These are phyloP conservation scores for Colletotrichum phormii DNA, from an alignment of 2,329 filamentous ascomycete species.

Conservation along the genomic window DNA sequence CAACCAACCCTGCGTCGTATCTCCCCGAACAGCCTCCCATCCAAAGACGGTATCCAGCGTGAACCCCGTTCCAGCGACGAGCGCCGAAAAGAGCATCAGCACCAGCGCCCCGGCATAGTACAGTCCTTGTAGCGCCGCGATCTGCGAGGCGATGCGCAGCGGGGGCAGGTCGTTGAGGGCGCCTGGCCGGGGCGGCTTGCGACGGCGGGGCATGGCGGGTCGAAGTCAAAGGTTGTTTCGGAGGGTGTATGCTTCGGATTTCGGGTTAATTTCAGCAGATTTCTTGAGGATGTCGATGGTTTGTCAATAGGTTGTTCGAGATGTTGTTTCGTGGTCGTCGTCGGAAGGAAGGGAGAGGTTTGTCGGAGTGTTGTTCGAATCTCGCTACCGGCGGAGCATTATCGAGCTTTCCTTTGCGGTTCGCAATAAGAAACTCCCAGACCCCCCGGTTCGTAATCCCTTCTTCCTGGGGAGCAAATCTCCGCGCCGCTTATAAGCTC, in stretches of 20 bases:
- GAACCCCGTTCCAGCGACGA: slow-evolving; percentile 68
- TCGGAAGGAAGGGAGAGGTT: background rate
- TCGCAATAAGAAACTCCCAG: slow-evolving; percentile 6
- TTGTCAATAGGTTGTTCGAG: background rate
- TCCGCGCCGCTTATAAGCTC: background rate
- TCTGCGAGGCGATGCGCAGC: slow-evolving; percentile 69
- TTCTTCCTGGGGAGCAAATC: background rate
- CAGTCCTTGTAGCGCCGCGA: slow-evolving; percentile 65
- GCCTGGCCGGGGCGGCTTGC: slow-evolving; percentile 69
- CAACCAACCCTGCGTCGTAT: slow-evolving; percentile 72
- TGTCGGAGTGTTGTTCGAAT: slow-evolving; percentile 16
- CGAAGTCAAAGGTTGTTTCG: background rate
- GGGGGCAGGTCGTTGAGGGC: slow-evolving; percentile 72
- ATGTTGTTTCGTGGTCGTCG: background rate
- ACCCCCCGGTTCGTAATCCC: background rate
- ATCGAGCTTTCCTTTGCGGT: slow-evolving; percentile 15
- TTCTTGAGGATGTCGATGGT: background rate
- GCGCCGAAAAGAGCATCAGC: slow-evolving; percentile 68
- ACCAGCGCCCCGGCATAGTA: slow-evolving; percentile 65
- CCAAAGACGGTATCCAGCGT: slow-evolving; percentile 66
- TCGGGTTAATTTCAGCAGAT: background rate
- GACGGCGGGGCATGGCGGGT: slow-evolving; percentile 63
- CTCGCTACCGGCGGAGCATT: slow-evolving; percentile 32
- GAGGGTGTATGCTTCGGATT: background rate
- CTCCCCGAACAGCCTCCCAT: slow-evolving; percentile 69